Conservation (phyloP, 2,329 filamentous ascomycete species). For the Apiospora hydei region DNA sequence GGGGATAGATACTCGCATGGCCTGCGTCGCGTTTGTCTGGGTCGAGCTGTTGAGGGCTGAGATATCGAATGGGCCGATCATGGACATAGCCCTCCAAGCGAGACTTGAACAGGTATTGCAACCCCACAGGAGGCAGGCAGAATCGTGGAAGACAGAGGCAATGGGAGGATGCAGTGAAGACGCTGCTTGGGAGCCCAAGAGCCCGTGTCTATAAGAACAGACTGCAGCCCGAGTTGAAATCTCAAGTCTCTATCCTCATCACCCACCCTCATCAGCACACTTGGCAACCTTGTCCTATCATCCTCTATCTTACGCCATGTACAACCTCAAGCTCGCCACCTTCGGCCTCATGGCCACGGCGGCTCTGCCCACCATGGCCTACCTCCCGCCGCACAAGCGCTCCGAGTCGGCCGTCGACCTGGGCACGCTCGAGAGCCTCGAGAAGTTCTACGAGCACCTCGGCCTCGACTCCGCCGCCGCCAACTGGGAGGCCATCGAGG, state of each 20-base stretch:
- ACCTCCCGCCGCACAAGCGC: neutral
- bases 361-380: neutral
- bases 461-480: neutral
- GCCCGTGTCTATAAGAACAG: neutral
- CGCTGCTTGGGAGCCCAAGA: neutral
- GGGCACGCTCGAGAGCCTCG: neutral
- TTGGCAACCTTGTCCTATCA: neutral
- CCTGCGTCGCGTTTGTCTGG: neutral
- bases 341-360: neutral
- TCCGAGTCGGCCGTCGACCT: slow-evolving; percentile 2
- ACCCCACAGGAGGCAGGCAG: neutral
- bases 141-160: neutral
- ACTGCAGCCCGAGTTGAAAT: neutral
- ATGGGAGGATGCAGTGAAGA: neutral
- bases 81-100: neutral
- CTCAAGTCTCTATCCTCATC: slow-evolving; percentile 1
- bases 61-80: neutral
- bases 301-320: neutral
- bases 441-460: neutral
- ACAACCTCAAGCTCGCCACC: neutral
- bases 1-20: neutral
- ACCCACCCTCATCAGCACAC: neutral
- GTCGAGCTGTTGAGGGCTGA: neutral
- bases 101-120: neutral
- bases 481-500: neutral